Evolutionary conservation across 371 early-diverging fungal genomes (phyloP), one percentile per base, ranked within the genome.

Genomic region (Mucor racemosus): DNA sequence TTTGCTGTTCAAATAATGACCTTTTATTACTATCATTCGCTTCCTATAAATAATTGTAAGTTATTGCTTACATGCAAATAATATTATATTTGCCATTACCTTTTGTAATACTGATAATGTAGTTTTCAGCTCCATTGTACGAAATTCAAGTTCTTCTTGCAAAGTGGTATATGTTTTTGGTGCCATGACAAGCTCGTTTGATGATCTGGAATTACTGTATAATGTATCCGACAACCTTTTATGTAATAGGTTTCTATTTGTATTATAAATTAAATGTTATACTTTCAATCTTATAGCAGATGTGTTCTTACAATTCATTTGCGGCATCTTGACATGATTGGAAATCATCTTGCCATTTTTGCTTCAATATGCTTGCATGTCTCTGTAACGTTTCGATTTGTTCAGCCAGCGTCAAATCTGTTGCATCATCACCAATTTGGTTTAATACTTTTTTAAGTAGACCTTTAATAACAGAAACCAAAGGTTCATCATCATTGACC

Each of bases 81-180:
- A 31, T 14, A 35, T 0, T 36, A 14, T 10, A 10, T n/a, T 19
- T 10, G 38, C 11, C 19, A 13, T 41, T 67, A 62, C 67, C 39
- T 68, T 68, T 41, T 64, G 50, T 31, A 72, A 26, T 39, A 44
- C 42, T 0, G 38, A 44, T 11, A 72, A 26, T 17, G 54, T 15
- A 1, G 38, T 8, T 34, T 60, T 60, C 5, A 69, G 9, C 55
- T 69, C 65, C 15, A 60, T 35, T 15, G 60, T 59, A 17, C 60
- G 21, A n/a, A 54, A 64, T 21, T 69, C 65, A 15, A 69, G 39
- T 36, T 65, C 61, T 14, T 21, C 54, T 61, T 65, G 69, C 34
- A 69, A 41, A 19, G 36, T 14, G 9, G 61, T 55, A 36, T 69
- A 65, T 0, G 57, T 39, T 48, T 33, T 60, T 0, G 65, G 65